phyloP scores from a whole-genome alignment of 2,329 filamentous ascomycete species.

The Monilinia polystroma region DNA sequence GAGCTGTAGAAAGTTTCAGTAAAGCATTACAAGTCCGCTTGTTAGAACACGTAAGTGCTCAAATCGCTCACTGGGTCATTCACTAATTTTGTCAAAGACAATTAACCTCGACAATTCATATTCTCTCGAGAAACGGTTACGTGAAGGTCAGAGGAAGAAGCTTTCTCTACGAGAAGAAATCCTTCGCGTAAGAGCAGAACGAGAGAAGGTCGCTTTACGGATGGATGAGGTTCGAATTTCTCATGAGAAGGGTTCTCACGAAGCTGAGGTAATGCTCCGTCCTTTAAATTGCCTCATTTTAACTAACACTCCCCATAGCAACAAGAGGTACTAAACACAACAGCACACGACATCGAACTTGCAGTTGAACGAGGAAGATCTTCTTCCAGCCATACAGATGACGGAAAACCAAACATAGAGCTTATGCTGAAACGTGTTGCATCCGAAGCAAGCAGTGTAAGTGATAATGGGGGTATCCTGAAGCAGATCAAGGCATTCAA shows the following conservation, averaged over 20 bases:
- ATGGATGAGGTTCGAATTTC: conserved; percentile 62
- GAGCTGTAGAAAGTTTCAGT: conserved; percentile 57
- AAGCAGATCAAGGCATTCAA: conserved; percentile 62
- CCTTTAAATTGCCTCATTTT: not conserved
- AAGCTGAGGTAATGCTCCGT: conserved; percentile 47
- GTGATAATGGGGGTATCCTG: conserved; percentile 53
- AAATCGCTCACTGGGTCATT: conserved; percentile 17
- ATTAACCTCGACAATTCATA: conserved; percentile 60
- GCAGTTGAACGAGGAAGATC: conserved; percentile 53
- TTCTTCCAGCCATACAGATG: conserved; percentile 49
- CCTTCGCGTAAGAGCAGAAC: conserved; percentile 56
- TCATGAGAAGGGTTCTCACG: conserved; percentile 55
- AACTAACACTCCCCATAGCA: conserved; percentile 40
- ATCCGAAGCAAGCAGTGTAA: conserved; percentile 52
- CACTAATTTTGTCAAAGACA: conserved; percentile 43
- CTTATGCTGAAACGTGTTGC: conserved; percentile 55
- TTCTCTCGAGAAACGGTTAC: conserved; percentile 56
- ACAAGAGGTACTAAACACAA: conserved; percentile 52
- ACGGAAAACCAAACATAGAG: conserved; percentile 55
- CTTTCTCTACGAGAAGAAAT: conserved; percentile 58
- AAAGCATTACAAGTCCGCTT: conserved; percentile 56
- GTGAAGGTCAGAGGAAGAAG: conserved; percentile 56
- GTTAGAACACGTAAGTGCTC: conserved; percentile 55
- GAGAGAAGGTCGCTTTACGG: conserved; percentile 60
- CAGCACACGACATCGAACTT: conserved; percentile 62